These are phyloP conservation scores for Apiotrichum gamsii DNA, from an alignment of 1,284 basidiomycete genomes.

Conservation along the genomic window DNA sequence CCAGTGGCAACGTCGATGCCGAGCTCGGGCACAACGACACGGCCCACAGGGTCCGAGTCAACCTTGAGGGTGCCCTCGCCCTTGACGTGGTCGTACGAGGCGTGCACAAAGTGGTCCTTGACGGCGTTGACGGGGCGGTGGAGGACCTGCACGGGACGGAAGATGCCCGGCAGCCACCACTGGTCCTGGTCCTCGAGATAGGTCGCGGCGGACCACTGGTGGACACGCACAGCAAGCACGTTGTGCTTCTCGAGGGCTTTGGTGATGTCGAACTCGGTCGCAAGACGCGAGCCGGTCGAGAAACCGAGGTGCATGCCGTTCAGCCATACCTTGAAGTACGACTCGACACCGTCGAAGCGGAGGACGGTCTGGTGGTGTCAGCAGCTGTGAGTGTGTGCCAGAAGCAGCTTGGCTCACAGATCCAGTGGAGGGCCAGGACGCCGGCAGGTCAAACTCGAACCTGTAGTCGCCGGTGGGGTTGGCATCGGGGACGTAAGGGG, in stretches of 20 bases:
- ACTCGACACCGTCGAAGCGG: constrained; percentile 20
- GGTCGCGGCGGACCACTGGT: constrained; percentile 18
- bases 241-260: constrained; percentile 1
- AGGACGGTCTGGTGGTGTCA: constrained; percentile 5
- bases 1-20: constrained; percentile 16
- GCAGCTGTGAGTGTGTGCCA: no score
- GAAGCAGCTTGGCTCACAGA: constrained; percentile 1
- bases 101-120: constrained; percentile 20
- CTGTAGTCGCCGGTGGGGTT: constrained; percentile 22
- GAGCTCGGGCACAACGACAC: constrained; percentile 20
- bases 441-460: constrained; percentile 3
- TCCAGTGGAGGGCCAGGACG: constrained; percentile 2
- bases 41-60: constrained; percentile 12
- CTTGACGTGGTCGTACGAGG: constrained; percentile 12
- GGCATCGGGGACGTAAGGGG: constrained; percentile 11
- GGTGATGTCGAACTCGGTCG: constrained; percentile 16
- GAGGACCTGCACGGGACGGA: constrained; percentile 19
- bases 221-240: constrained; percentile 18
- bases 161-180: constrained; percentile 29
- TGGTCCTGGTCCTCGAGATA: constrained; percentile 27
- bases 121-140: constrained; percentile 17
- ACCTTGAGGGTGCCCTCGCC: constrained; percentile 19
- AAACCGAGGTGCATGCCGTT: constrained; percentile 13
- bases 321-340: constrained; percentile 16
- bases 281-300: constrained; percentile 5